Conservation (phyloP, 2,329 filamentous ascomycete species). For the Diaporthe ampelina region DNA sequence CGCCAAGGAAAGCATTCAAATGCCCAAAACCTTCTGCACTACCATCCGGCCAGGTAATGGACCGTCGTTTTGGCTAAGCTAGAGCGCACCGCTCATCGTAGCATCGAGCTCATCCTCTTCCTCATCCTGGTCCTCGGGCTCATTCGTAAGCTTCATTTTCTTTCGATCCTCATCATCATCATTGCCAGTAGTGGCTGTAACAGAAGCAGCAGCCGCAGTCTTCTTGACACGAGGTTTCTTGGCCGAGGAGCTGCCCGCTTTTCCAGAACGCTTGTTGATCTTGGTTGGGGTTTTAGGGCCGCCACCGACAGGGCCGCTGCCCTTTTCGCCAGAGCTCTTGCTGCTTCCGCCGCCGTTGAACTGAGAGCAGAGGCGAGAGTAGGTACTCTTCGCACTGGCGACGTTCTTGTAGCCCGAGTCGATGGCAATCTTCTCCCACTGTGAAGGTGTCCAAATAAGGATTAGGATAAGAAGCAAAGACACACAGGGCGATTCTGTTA, state of each 20-base stretch:
- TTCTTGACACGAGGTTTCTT: constrained; percentile 30
- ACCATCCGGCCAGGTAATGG: too few species aligned
- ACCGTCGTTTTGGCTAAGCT: neutral
- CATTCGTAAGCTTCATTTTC: neutral
- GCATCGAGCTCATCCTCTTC: neutral
- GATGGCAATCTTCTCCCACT: constrained; percentile 42
- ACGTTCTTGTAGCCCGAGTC: constrained; percentile 39
- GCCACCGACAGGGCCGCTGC: neutral
- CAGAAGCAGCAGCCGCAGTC: constrained; percentile 6
- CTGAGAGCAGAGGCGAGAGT: constrained; percentile 41
- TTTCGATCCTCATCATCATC: constrained; percentile 1
- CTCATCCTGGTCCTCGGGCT: neutral
- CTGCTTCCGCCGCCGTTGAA: constrained; percentile 29
- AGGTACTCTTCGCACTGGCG: constrained; percentile 41
- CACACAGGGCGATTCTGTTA: neutral
- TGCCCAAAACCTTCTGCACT: neutral
- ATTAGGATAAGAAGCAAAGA: neutral
- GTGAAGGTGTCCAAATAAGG: neutral
- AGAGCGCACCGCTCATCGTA: constrained; percentile 17
- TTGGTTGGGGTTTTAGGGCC: constrained; percentile 36
- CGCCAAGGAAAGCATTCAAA: neutral
- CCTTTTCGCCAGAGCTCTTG: neutral
- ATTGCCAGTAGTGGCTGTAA: neutral
- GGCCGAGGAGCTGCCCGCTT: constrained; percentile 28
- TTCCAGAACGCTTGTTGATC: constrained; percentile 37